Evolutionary conservation across 2,329 filamentous ascomycete species (phyloP), one percentile per base, ranked within the genome.

Genomic region (Sporothrix mexicana): DNA sequence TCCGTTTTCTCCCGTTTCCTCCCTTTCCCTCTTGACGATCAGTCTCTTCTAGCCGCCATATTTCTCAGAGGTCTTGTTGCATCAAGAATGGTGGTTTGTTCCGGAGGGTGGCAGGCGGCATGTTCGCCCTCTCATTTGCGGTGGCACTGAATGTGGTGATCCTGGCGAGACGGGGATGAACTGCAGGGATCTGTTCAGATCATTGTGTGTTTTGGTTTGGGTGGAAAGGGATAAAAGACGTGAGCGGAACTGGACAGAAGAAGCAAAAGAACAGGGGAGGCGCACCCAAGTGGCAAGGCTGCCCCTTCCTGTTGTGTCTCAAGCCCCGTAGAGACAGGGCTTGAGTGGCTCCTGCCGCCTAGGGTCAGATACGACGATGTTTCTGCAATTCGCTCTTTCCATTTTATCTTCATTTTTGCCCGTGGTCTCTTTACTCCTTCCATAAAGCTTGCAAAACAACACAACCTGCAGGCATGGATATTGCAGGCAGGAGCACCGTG

Each of bases 181-280:
- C 59, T 45, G 69, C 69, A 71, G 59, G 69, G 69, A 71, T 71
- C 69, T 66, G 69, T 64, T 71, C 69, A 64, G 69, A 71, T 71
- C 69, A 64, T 36, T 66, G 23, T 53, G 69, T 66, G 57, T 71
- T 64, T 71, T 61, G 69, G 57, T 57, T 23, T 23, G 53, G 36
- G 13, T 53, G 36, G 36, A 57, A 69, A n/a, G 53, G 68, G 51
- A 67, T 51, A 17, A 67, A 36, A 67, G 13, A 20, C 45, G 45
- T 36, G 20, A 20, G 43, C 43, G 23, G 64, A 23, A 51, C 45
- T 51, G 64, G 20, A 30, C 23, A 67, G 45, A 67, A 30, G 47
- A 55, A 30, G 30, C 9, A 55, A 45, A 51, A 43, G 25, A 43
- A 23, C 47, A 55, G 67, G 30, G 36, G n/a, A 17, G 7, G 10